phyloP scores from a whole-genome alignment of 352 stramenopile species.

The Globisporangium yorkense region DNA sequence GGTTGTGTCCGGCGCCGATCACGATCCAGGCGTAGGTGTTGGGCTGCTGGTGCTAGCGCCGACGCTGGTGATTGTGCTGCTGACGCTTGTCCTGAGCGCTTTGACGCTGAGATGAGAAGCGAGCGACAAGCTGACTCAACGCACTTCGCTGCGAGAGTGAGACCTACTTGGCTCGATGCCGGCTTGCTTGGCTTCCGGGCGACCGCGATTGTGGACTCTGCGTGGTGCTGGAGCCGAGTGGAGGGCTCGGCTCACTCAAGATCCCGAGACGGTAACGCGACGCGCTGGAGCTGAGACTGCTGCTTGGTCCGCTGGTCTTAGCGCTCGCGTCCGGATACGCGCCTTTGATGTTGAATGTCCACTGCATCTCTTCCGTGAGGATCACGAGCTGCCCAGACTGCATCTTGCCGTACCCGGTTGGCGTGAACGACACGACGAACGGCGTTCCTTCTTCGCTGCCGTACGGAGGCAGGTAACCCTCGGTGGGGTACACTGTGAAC shows the following conservation, averaged over 20 bases:
- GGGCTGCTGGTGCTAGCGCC: too few species aligned
- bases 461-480: constrained; percentile 71
- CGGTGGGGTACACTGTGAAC: constrained; percentile 83
- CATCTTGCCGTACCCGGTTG: constrained; percentile 90
- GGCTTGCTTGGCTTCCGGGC: neutral
- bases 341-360: constrained; percentile 90
- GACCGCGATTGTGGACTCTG: neutral
- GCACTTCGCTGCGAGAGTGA: neutral
- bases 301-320: constrained; percentile 24
- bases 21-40: too few species aligned
- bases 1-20: too few species aligned
- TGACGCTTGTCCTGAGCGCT: too few species aligned
- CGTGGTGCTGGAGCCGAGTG: neutral
- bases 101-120: neutral
- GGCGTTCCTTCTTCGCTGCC: constrained; percentile 58
- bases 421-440: constrained; percentile 89
- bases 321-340: constrained; percentile 66
- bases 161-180: neutral
- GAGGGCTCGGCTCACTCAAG: neutral
- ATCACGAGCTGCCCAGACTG: constrained; percentile 86
- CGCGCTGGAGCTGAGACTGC: constrained; percentile 44
- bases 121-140: neutral
- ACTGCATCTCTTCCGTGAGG: constrained; percentile 89
- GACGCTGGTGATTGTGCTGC: constrained; percentile 1
- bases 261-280: constrained; percentile 35